phyloP scores from a whole-genome alignment of 352 stramenopile genomes.

The Phytophthora aleatoria region DNA sequence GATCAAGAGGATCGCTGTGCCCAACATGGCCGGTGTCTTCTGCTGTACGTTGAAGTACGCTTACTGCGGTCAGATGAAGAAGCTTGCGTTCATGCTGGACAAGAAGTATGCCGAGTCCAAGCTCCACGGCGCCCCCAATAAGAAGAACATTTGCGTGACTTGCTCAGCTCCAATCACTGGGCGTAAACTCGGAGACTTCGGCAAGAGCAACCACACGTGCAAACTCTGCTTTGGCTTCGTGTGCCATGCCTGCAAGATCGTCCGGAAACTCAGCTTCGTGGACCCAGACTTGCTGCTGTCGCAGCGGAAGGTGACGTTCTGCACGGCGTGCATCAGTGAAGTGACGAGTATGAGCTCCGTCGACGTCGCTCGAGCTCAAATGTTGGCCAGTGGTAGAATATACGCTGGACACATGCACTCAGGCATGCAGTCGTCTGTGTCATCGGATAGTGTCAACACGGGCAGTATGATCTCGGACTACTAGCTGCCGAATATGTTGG shows the following conservation, averaged over 20 bases:
- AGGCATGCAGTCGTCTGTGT: constrained; percentile 23
- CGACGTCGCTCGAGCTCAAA: constrained; percentile 34
- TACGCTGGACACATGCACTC: constrained; percentile 15
- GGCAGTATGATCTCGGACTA: not conserved
- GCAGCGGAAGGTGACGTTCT: constrained; percentile 47
- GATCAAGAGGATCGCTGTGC: constrained; percentile 34
- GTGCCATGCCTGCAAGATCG: constrained; percentile 42
- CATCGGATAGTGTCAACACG: constrained; percentile 19
- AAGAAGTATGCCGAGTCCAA: constrained; percentile 39
- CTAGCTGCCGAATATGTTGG: not conserved
- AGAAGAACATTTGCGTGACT: constrained; percentile 36
- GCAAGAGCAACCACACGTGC: constrained; percentile 35
- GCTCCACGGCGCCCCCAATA: constrained; percentile 20
- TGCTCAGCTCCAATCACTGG: constrained; percentile 24
- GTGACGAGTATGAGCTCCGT: constrained; percentile 40
- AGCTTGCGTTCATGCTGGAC: constrained; percentile 42
- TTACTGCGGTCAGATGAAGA: constrained; percentile 44
- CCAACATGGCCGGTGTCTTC: constrained; percentile 33
- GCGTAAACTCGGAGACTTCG: constrained; percentile 26
- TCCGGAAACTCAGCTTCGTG: constrained; percentile 46
- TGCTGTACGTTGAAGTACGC: constrained; percentile 35
- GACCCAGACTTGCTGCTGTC: constrained; percentile 38
- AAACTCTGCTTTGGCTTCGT: constrained; percentile 43
- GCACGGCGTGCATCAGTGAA: constrained; percentile 35
- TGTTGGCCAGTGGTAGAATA: constrained; percentile 33